phyloP scores from a whole-genome alignment of 2,329 filamentous ascomycete species.

The Fusarium sp. region DNA sequence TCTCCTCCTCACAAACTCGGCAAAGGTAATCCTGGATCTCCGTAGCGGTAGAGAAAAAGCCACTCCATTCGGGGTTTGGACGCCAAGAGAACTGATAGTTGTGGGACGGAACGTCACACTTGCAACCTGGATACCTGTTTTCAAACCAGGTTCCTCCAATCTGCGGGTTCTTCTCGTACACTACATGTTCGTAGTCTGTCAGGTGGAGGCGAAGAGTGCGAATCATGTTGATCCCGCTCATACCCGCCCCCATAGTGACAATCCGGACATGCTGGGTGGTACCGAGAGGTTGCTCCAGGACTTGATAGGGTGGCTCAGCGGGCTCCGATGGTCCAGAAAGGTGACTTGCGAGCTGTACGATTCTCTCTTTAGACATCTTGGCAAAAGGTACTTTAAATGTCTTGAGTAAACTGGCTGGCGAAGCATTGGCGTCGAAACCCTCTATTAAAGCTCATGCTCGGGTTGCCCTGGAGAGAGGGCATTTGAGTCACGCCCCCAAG shows the following conservation, averaged over 20 bases:
- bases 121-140: slow-evolving; percentile 23
- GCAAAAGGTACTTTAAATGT: not conserved
- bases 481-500: not conserved
- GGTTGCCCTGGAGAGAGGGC: not conserved
- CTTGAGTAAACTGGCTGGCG: not conserved
- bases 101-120: slow-evolving; percentile 20
- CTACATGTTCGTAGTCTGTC: slow-evolving; percentile 7
- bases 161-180: slow-evolving; percentile 21
- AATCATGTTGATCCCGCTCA: slow-evolving; percentile 19
- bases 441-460: not conserved
- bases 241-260: slow-evolving; percentile 11
- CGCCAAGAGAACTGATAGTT: slow-evolving; percentile 27
- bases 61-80: slow-evolving; percentile 10
- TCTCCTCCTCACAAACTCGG: slow-evolving; percentile 7
- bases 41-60: slow-evolving; percentile 7
- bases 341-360: not conserved
- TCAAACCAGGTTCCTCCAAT: slow-evolving; percentile 24
- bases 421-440: not conserved
- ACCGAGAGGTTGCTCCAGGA: not conserved
- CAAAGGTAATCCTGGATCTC: slow-evolving; percentile 17
- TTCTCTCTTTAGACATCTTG: not conserved
- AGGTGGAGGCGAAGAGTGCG: slow-evolving; percentile 5
- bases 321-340: not conserved
- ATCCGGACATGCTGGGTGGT: not conserved
- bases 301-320: not conserved